phyloP scores from a whole-genome alignment of 805 yeast species.

The Pichia membranifaciens region DNA sequence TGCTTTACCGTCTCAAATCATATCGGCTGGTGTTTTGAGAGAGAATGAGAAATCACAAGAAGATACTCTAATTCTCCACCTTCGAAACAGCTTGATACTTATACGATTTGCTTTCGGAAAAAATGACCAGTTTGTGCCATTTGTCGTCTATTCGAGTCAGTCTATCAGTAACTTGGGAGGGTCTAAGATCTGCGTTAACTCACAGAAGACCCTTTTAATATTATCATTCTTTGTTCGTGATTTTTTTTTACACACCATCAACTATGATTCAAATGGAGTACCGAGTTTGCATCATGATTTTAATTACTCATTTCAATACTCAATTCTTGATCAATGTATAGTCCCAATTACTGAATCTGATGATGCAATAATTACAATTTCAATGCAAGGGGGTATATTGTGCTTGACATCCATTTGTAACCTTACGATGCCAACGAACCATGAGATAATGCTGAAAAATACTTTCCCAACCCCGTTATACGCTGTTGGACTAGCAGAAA shows the following conservation, averaged over 20 bases:
- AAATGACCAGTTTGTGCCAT: not conserved
- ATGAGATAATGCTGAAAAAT: conserved; percentile 13
- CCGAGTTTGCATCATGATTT: not conserved
- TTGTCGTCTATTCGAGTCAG: not conserved
- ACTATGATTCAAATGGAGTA: not conserved
- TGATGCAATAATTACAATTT: not conserved
- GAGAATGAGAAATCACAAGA: conserved; percentile 20
- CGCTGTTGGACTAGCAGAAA: conserved; percentile 21
- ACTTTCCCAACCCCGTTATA: conserved; percentile 26
- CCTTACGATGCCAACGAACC: not conserved
- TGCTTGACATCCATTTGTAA: not conserved
- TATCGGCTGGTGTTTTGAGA: conserved; percentile 23
- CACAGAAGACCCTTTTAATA: not conserved
- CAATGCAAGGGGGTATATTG: not conserved
- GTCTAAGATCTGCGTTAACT: not conserved
- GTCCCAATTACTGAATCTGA: conserved; percentile 3
- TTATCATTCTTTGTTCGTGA: not conserved
- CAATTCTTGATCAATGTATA: conserved; percentile 4
- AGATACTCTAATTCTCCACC: conserved; percentile 22
- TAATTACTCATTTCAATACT: not conserved
- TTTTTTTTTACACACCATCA: not conserved
- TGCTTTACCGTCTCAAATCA: conserved; percentile 19
- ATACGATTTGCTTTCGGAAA: not conserved
- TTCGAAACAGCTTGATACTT: not conserved
- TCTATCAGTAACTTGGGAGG: not conserved